phyloP scores from a whole-genome alignment of 106 monocot species.

The Alisma plantagoaquatica region DNA sequence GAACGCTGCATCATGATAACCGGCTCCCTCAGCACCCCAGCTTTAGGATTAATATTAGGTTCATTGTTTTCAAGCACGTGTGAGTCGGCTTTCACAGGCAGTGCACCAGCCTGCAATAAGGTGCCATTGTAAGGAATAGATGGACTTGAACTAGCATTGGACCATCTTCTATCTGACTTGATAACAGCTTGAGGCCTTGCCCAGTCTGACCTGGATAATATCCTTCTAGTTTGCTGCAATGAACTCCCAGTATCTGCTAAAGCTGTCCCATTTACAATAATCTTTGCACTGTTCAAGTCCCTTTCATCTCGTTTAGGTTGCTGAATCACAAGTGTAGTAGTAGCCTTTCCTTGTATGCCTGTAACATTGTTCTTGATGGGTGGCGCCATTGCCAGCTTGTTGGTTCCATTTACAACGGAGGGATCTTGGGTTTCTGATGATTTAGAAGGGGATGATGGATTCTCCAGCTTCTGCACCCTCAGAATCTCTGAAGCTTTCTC shows the following conservation, averaged over 20 bases:
- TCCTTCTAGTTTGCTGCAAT: conserved; percentile 19
- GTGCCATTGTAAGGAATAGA: conserved; percentile 17
- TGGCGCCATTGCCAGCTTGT: background rate
- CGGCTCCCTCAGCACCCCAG: conserved; percentile 37
- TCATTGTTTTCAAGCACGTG: conserved; percentile 15
- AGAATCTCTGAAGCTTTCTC: conserved; percentile 45
- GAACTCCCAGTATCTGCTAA: conserved; percentile 18
- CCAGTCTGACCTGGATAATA: too few species aligned
- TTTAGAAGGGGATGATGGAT: conserved; percentile 12
- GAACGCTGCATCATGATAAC: conserved; percentile 64
- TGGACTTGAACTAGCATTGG: conserved; percentile 16
- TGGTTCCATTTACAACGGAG: conserved; percentile 3
- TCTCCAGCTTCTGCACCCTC: conserved; percentile 43
- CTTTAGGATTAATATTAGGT: conserved; percentile 15
- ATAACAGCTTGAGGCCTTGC: conserved; percentile 11
- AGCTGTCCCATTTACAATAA: background rate
- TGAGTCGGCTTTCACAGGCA: conserved; percentile 19
- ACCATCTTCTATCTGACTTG: conserved; percentile 33
- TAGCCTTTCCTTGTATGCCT: conserved; percentile 21
- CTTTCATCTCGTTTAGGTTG: conserved; percentile 38
- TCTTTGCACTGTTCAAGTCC: conserved; percentile 34
- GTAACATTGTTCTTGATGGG: conserved; percentile 5
- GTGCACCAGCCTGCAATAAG: conserved; percentile 23
- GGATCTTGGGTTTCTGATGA: conserved; percentile 19
- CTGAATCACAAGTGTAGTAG: conserved; percentile 14